A percentile compares a stretch with the other conserved stretches of the same genome.
These are phyloP conservation scores for Xylariomycetidae sp. DNA, from an alignment of 2,329 filamentous ascomycete genomes.

Conservation along the genomic window DNA sequence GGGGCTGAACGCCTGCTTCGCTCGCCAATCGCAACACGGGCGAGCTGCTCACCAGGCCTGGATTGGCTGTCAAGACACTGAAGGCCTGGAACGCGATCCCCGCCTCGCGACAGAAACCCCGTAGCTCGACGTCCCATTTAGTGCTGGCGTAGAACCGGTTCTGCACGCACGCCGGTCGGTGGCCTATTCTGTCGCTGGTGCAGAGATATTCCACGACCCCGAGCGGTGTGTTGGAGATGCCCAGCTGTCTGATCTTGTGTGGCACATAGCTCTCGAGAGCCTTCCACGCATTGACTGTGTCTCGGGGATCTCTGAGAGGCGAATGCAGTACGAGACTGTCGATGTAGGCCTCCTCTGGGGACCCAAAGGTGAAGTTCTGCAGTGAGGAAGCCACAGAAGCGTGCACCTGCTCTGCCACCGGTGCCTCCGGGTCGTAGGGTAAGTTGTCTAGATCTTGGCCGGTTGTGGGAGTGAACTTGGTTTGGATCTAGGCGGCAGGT, in stretches of 20 bases:
- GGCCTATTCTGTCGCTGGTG: conserved; percentile 15
- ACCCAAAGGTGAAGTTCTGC: conserved; percentile 45
- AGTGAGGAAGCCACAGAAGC: conserved; percentile 65
- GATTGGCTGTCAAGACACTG: conserved; percentile 49
- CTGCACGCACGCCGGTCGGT: conserved; percentile 60
- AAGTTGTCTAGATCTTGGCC: conserved; percentile 57
- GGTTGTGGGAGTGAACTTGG: conserved; percentile 68
- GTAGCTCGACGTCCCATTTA: conserved; percentile 54
- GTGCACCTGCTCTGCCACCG: conserved; percentile 55
- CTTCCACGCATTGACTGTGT: conserved; percentile 61
- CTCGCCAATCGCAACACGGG: conserved; percentile 49
- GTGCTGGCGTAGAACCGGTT: conserved; percentile 65
- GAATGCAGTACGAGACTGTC: conserved; percentile 73
- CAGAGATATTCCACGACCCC: conserved; percentile 50
- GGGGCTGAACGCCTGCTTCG: conserved; percentile 29
- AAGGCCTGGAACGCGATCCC: conserved; percentile 48
- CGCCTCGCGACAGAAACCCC: conserved; percentile 42
- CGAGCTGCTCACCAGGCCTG: conserved; percentile 28
- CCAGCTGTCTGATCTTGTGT: conserved; percentile 57
- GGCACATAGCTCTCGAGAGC: conserved; percentile 65
- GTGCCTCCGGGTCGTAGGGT: conserved; percentile 57
- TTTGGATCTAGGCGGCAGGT: conserved; percentile 58
- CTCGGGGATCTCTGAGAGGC: conserved; percentile 36
- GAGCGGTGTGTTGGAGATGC: conserved; percentile 71
- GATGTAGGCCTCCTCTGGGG: conserved; percentile 42